phyloP scores from a whole-genome alignment of 2,329 filamentous ascomycete species.

The Thelonectria blattea region DNA sequence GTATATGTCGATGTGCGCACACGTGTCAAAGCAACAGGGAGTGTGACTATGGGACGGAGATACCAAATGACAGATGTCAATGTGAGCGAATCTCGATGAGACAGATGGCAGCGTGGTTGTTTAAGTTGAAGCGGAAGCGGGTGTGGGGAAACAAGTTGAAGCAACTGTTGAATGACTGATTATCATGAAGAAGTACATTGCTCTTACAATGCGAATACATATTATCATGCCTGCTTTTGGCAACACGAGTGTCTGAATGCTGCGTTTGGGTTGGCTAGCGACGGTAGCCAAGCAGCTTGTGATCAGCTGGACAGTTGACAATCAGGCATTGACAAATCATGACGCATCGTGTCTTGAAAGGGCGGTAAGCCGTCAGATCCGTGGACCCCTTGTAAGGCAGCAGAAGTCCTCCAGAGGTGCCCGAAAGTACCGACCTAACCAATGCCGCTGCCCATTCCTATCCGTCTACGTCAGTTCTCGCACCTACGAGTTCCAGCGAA shows the following conservation, averaged over 20 bases:
- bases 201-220: background rate
- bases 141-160: background rate
- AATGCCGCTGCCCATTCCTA: too few species aligned
- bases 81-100: background rate
- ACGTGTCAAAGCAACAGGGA: slow-evolving; percentile 9
- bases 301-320: background rate
- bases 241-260: background rate
- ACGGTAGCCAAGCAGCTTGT: background rate
- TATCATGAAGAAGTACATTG: slow-evolving; percentile 18
- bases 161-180: slow-evolving; percentile 5
- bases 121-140: background rate
- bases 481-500: slow-evolving; percentile 4
- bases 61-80: slow-evolving; percentile 6
- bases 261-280: background rate
- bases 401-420: background rate
- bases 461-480: background rate
- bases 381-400: background rate
- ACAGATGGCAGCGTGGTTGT: background rate
- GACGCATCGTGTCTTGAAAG: slow-evolving; percentile 2
- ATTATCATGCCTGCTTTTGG: background rate
- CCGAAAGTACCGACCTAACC: background rate
- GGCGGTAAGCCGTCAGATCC: slow-evolving; percentile 16
- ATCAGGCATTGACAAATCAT: background rate
- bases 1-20: slow-evolving; percentile 15
- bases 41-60: slow-evolving; percentile 16